Evolutionary conservation across 495 filamentous ascomycete species (phyloP).

Genomic region (Hyaloscypha hepaticicola): DNA sequence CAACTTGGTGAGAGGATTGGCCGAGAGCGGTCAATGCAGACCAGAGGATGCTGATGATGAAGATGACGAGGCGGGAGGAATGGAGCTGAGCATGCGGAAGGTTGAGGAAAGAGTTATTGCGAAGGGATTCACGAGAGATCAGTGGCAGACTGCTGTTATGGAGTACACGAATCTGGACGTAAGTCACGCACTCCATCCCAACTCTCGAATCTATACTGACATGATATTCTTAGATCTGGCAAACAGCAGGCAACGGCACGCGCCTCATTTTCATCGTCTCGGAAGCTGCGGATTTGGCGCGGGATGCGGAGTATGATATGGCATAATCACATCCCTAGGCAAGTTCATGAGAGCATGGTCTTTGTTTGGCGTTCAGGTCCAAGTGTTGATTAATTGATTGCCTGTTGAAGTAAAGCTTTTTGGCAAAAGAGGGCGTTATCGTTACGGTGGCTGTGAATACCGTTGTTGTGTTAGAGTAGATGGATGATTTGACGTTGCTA

Average conservation of each 20-base stretch:
- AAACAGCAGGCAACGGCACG: conserved; percentile 83
- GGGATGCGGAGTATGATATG: conserved; percentile 22
- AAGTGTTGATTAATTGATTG: too few species aligned
- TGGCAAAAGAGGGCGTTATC: too few species aligned
- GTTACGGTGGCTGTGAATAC: too few species aligned
- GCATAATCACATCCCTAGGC: neutral
- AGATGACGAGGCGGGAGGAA: conserved; percentile 48
- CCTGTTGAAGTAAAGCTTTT: too few species aligned
- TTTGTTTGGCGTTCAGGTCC: neutral
- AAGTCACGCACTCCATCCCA: conserved; percentile 44
- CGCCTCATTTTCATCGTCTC: conserved; percentile 71
- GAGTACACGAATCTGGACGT: conserved; percentile 89
- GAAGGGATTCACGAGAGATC: conserved; percentile 95
- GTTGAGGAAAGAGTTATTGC: conserved; percentile 88
- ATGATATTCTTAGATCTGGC: conserved; percentile 72
- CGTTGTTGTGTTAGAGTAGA: too few species aligned
- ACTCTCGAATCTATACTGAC: conserved; percentile 18
- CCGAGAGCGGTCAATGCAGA: conserved; percentile 67
- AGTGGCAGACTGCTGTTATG: conserved; percentile 79
- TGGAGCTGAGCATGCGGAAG: conserved; percentile 78
- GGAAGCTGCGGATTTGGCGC: conserved; percentile 29
- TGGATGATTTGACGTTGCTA: too few species aligned
- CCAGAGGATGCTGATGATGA: conserved; percentile 68
- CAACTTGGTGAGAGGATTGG: conserved; percentile 81
- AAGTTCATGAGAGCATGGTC: neutral